phyloP scores from a whole-genome alignment of 2,329 filamentous ascomycete species.

The Canariomyces notabilis region DNA sequence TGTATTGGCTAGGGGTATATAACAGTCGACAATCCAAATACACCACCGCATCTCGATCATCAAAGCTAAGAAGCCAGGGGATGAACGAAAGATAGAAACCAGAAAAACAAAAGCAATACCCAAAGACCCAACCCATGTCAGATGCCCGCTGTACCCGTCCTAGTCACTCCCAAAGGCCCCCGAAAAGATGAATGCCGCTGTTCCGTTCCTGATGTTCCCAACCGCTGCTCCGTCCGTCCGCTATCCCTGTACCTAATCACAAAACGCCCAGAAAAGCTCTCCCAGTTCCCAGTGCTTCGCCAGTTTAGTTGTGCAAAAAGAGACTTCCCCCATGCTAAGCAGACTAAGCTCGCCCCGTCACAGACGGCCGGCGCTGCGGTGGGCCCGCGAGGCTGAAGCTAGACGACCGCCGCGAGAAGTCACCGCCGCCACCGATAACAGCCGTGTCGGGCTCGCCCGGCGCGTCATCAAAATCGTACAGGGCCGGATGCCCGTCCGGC shows the following conservation, averaged over 20 bases:
- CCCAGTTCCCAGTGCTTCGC: no score
- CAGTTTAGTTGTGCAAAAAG: no score
- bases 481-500: conserved; percentile 44
- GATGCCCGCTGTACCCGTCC: background rate
- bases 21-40: background rate
- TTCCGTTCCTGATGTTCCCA: no score
- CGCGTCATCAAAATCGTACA: conserved; percentile 49
- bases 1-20: background rate
- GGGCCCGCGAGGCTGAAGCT: conserved; percentile 41
- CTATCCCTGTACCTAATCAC: no score
- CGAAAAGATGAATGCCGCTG: background rate
- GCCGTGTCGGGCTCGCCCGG: conserved; percentile 52
- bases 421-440: conserved; percentile 29
- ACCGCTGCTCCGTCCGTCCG: no score
- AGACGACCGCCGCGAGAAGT: conserved; percentile 37
- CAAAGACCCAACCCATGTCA: no score
- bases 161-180: no score
- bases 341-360: conserved; percentile 42
- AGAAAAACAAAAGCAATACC: background rate
- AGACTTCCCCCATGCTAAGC: conserved; percentile 16
- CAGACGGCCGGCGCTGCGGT: conserved; percentile 42
- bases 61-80: background rate
- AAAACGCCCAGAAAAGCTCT: no score
- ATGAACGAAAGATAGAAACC: background rate
- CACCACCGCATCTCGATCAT: background rate